Evolutionary conservation across 2,329 filamentous ascomycete species (phyloP), one percentile per base, ranked within the genome.

Genomic region (Colletotrichum somersetense): DNA sequence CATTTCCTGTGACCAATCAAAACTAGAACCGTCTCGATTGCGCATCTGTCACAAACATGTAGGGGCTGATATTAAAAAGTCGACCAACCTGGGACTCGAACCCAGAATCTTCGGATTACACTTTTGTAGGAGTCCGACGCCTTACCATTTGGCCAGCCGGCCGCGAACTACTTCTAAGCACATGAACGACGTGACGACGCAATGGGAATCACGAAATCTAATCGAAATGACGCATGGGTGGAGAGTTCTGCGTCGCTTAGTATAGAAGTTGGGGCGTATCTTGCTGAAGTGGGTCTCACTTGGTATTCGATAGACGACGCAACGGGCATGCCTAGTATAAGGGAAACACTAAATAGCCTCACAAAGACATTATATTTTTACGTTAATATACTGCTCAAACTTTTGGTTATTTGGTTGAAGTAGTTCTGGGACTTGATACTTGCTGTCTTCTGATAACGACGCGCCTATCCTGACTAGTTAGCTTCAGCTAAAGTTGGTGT

Each of bases 111-210:
- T 72, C 69, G 67, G 69, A 67, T 72, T 33, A 16, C 26, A 14
- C 20, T 12, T 11, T 1, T 26, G 11, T 72, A 72, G 69, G 69
- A 72, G 69, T 67, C 69, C 67, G 69, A 72, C 66, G 66, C 69
- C 65, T 66, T 72, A 72, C 69, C 69, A 72, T 72, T 72, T 67
- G 65, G 66, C 69, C 69, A 72, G 66, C 69, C 69, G 48, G 69
- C 65, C 69, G 7, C 1, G 1, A 23, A 5, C 11, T 1, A 10
- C 5, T 1, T 18, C 14, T 1, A 1, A 4, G 5, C 20, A 20
- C 4, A 18, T 16, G 5, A n/a, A 57, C 5, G 6, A 3, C 10
- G 20, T 8, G 0, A 11, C 1, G 20, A 5, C 12, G 11, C 14
- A 20, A 14, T 2, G 6, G 38, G 2, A 57, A 40, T 38, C 16